These are phyloP conservation scores for Tulasnella sp. DNA, from an alignment of 768 basidiomycete species.

Conservation along the genomic window DNA sequence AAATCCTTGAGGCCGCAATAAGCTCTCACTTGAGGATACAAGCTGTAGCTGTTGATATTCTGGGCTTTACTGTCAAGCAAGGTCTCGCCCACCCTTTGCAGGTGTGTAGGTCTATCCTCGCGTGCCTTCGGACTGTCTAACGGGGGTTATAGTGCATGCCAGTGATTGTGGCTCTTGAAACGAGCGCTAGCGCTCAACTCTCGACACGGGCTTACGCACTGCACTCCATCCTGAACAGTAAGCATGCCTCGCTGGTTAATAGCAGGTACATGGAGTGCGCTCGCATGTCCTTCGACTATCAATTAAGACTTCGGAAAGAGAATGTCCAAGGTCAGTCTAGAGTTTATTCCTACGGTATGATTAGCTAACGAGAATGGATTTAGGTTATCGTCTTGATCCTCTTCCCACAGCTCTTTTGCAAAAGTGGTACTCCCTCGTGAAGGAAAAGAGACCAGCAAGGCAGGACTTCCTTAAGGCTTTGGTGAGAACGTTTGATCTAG, in stretches of 20 bases:
- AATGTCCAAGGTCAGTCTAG: constrained; percentile 40
- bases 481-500: constrained; percentile 65
- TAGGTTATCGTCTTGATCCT: constrained; percentile 57
- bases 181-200: constrained; percentile 47
- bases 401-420: constrained; percentile 65
- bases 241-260: constrained; percentile 83
- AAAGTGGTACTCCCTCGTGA: constrained; percentile 82
- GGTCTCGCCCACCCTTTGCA: constrained; percentile 92
- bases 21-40: constrained; percentile 63
- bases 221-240: constrained; percentile 71
- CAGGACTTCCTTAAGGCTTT: constrained; percentile 82
- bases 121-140: background rate
- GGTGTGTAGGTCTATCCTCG: constrained; percentile 32
- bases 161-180: constrained; percentile 87
- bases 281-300: constrained; percentile 71
- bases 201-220: constrained; percentile 68
- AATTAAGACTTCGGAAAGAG: constrained; percentile 42
- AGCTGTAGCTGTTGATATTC: constrained; percentile 74
- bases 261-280: constrained; percentile 75
- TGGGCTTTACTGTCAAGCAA: constrained; percentile 89
- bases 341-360: background rate
- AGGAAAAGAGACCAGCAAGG: constrained; percentile 77
- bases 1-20: constrained; percentile 71
- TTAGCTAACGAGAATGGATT: background rate
- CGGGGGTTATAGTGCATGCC: constrained; percentile 60